Percentiles rank a stretch among this genome's conserved stretches.
These are phyloP conservation scores for Schizosaccharomyces versatilis DNA, from an alignment of 1,139 yeast species.

Conservation along the genomic window DNA sequence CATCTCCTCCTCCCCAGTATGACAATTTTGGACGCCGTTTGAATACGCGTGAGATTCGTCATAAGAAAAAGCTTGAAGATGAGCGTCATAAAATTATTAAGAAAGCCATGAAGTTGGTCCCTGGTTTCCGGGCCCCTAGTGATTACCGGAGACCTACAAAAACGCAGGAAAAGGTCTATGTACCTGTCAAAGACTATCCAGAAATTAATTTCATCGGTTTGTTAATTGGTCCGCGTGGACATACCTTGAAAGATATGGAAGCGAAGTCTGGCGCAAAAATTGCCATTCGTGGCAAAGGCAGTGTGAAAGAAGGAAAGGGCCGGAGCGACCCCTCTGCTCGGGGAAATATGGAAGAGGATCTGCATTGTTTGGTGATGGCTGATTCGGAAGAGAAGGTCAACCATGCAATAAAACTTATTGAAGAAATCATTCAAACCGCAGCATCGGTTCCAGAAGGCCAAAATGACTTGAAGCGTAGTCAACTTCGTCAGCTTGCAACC, in stretches of 20 bases:
- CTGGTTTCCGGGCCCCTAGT: conserved; percentile 61
- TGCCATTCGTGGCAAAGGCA: conserved; percentile 35
- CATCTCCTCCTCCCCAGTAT: conserved; percentile 85
- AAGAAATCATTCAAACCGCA: conserved; percentile 48
- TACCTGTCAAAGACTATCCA: conserved; percentile 75
- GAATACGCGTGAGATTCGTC: conserved; percentile 59
- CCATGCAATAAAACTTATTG: conserved; percentile 52
- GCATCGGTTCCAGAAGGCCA: conserved; percentile 81
- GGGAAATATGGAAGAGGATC: conserved; percentile 46
- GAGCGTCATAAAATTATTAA: conserved; percentile 66
- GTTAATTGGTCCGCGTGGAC: conserved; percentile 86
- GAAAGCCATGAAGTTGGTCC: conserved; percentile 45
- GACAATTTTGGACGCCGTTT: conserved; percentile 63
- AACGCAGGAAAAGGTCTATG: conserved; percentile 58
- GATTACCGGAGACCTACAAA: conserved; percentile 55
- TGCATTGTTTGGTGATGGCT: conserved; percentile 74
- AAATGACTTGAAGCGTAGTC: conserved; percentile 76
- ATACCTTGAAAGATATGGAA: conserved; percentile 62
- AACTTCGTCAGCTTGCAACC: conserved; percentile 74
- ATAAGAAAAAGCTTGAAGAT: conserved; percentile 38
- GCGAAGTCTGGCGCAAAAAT: conserved; percentile 35
- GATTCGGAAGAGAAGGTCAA: conserved; percentile 60
- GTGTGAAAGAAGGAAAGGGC: conserved; percentile 76
- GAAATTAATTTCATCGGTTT: conserved; percentile 65
- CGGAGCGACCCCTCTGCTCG: conserved; percentile 26